These are phyloP conservation scores for Tricholoma terreum DNA, from an alignment of 768 basidiomycete species.

Conservation along the genomic window DNA sequence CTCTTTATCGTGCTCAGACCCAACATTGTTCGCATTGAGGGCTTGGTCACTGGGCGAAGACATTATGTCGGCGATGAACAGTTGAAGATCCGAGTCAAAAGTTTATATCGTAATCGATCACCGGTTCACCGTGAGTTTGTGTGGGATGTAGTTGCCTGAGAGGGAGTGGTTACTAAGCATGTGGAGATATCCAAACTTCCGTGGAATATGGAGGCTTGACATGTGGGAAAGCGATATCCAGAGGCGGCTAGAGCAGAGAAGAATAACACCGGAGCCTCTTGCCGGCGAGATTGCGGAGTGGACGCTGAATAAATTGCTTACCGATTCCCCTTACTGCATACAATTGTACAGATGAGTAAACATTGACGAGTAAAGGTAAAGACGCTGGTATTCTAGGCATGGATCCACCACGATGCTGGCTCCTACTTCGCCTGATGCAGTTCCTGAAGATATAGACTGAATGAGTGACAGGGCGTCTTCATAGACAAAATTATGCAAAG, in stretches of 20 bases:
- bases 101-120: background rate
- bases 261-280: too few relatives aligned
- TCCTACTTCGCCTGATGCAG: background rate
- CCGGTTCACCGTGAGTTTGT: background rate
- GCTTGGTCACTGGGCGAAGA: conserved; percentile 14
- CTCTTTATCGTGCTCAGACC: conserved; percentile 34
- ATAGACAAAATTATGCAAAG: background rate
- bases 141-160: background rate
- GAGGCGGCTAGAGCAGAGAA: too few relatives aligned
- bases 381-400: background rate
- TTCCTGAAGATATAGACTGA: background rate
- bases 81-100: background rate
- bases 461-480: background rate
- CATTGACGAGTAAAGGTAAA: background rate
- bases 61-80: conserved; percentile 2
- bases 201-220: background rate
- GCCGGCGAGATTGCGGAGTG: too few relatives aligned
- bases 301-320: too few relatives aligned
- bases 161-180: background rate
- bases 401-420: too few relatives aligned
- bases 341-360: background rate
- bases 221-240: background rate
- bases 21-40: conserved; percentile 28
- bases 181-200: background rate
- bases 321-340: too few relatives aligned